A percentile compares a stretch with the other conserved stretches of the same genome.
These are phyloP conservation scores for Candida qinlingensis DNA, from an alignment of 805 yeast species.

Conservation along the genomic window DNA sequence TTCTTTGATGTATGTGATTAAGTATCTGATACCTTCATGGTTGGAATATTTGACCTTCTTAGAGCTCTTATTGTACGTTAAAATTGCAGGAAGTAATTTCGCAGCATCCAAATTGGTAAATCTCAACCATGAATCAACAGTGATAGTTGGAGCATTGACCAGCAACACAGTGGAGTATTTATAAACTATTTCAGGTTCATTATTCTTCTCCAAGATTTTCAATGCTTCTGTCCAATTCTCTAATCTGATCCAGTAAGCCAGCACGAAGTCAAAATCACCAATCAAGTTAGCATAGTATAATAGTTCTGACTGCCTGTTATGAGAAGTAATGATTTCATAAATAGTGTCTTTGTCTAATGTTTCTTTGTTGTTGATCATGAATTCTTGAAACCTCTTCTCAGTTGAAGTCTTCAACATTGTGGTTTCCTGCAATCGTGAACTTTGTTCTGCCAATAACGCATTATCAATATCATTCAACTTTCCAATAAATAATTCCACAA, in stretches of 20 bases:
- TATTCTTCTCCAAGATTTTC: slow-evolving; percentile 45
- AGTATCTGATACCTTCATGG: slow-evolving; percentile 63
- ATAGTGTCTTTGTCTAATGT: slow-evolving; percentile 61
- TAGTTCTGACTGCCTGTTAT: slow-evolving; percentile 60
- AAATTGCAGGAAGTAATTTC: slow-evolving; percentile 67
- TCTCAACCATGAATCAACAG: slow-evolving; percentile 77
- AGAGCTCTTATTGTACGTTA: slow-evolving; percentile 56
- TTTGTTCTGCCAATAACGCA: slow-evolving; percentile 24
- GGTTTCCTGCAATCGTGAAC: slow-evolving; percentile 17
- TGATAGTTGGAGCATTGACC: slow-evolving; percentile 59
- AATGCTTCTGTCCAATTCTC: slow-evolving; percentile 75
- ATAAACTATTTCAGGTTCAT: slow-evolving; percentile 48
- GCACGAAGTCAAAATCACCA: slow-evolving; percentile 62
- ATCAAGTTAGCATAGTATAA: slow-evolving; percentile 62
- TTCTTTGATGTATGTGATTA: slow-evolving; percentile 48
- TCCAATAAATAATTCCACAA: slow-evolving; percentile 30
- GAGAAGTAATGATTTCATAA: slow-evolving; percentile 64
- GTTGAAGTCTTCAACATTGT: slow-evolving; percentile 23
- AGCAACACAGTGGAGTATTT: slow-evolving; percentile 65
- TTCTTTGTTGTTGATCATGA: slow-evolving; percentile 43
- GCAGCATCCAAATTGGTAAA: slow-evolving; percentile 49
- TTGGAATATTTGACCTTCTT: slow-evolving; percentile 35
- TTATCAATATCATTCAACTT: slow-evolving; percentile 32
- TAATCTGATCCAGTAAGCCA: slow-evolving; percentile 61
- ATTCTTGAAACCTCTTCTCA: slow-evolving; percentile 36